Percentiles rank a stretch among this genome's conserved stretches.
Conservation (phyloP, 345 rosid genomes). For the Acer yangbiense region DNA sequence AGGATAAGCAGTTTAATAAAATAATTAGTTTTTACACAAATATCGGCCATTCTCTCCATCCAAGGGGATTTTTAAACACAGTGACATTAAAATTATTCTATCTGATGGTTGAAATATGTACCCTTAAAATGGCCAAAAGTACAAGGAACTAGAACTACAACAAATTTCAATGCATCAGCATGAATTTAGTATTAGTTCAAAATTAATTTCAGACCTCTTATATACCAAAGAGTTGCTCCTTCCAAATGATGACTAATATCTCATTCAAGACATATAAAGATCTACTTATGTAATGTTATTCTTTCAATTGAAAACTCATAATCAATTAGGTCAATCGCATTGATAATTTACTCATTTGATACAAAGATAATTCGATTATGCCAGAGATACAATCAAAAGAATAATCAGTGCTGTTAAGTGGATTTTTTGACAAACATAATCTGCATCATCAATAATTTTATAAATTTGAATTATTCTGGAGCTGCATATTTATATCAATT, state of each 20-base stretch:
- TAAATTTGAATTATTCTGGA: constrained; percentile 1
- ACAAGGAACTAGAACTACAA: background rate
- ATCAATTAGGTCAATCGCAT: background rate
- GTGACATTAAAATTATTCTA: background rate
- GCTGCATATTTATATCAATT: constrained; percentile 8
- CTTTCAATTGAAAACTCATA: background rate
- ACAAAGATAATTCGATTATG: background rate
- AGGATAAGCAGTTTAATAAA: background rate
- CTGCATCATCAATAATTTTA: background rate
- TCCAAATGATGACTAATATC: background rate
- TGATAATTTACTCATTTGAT: background rate
- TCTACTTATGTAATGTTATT: no score
- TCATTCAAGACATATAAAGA: no score
- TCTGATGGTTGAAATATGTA: background rate
- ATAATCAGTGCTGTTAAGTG: background rate
- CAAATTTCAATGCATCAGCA: background rate
- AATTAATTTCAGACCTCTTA: background rate
- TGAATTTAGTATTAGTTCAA: background rate
- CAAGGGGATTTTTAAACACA: background rate
- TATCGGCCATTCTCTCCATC: background rate
- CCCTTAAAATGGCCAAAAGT: background rate
- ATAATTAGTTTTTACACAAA: background rate
- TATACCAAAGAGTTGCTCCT: background rate
- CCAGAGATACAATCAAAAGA: constrained; percentile 1
- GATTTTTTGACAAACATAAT: background rate